Conservation (phyloP, 192 early-diverging fungal genomes). For the Bifiguratus adelaidae region DNA sequence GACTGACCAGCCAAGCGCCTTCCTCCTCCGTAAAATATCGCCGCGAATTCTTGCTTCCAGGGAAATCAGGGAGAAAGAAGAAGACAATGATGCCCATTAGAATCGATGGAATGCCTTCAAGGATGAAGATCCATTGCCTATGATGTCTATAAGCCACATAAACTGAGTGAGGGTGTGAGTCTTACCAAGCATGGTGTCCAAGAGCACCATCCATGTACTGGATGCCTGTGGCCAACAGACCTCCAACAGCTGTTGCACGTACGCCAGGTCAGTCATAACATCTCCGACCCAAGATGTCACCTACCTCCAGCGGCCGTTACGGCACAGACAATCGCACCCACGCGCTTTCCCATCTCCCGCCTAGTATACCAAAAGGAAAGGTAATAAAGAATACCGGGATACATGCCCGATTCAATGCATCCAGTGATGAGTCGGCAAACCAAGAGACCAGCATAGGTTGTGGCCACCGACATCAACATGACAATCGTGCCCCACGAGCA, state of each 20-base stretch:
- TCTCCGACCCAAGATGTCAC: neutral
- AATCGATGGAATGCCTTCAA: constrained; percentile 48
- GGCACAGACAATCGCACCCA: constrained; percentile 35
- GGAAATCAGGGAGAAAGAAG: constrained; percentile 29
- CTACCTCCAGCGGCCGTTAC: constrained; percentile 28
- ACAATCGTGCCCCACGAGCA: constrained; percentile 31
- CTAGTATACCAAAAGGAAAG: constrained; percentile 47
- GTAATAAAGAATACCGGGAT: constrained; percentile 38
- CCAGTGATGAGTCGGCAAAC: constrained; percentile 40
- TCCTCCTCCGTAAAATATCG: constrained; percentile 33
- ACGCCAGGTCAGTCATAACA: neutral
- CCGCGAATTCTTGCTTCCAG: constrained; percentile 4
- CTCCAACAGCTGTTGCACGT: constrained; percentile 32
- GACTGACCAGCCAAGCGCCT: constrained; percentile 33
- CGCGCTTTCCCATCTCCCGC: constrained; percentile 30
- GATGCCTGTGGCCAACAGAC: constrained; percentile 47
- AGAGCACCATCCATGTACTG: constrained; percentile 22
- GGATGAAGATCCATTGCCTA: constrained; percentile 39
- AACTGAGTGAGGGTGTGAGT: neutral
- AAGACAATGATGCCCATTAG: constrained; percentile 17
- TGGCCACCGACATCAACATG: constrained; percentile 35
- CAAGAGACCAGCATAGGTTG: constrained; percentile 21
- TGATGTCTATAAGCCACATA: neutral
- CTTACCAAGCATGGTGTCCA: constrained; percentile 8
- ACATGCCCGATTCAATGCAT: constrained; percentile 25